phyloP scores from a whole-genome alignment of 345 rosid genomes.

The Eutrema japonicum region DNA sequence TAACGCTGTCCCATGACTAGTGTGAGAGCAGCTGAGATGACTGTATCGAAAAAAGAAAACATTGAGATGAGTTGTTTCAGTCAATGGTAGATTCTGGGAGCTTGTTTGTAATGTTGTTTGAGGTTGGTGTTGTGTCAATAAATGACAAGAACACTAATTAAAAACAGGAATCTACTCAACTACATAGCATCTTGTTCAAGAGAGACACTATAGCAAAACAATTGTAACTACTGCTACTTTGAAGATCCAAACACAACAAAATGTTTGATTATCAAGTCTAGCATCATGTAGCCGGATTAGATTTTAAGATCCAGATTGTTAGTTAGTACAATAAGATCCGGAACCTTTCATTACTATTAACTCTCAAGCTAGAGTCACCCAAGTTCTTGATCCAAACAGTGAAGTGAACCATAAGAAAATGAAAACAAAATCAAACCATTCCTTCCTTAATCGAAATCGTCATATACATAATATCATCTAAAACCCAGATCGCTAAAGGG shows the following conservation, averaged over 20 bases:
- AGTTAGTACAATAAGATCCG: conserved; percentile 16
- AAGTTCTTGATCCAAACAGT: conserved; percentile 15
- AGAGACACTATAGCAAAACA: conserved; percentile 17
- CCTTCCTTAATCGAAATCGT: conserved; percentile 7
- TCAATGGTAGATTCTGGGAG: neutral
- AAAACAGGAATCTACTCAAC: neutral
- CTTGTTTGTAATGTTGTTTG: conserved; percentile 2
- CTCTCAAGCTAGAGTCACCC: neutral
- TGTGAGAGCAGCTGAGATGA: conserved; percentile 69
- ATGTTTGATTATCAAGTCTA: neutral
- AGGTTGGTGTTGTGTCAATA: neutral
- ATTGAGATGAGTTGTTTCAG: conserved; percentile 23
- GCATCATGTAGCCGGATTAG: neutral
- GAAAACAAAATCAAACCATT: conserved; percentile 7
- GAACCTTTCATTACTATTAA: neutral
- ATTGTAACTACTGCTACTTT: neutral
- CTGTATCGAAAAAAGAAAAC: conserved; percentile 46
- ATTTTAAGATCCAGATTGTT: conserved; percentile 26
- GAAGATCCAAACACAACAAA: conserved; percentile 18
- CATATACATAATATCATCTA: neutral
- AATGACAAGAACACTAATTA: neutral
- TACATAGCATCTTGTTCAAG: neutral
- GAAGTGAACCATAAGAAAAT: neutral
- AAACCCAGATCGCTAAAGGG: conserved; percentile 29
- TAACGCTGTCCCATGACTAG: conserved; percentile 90